These are phyloP conservation scores for Botrytis hyacinthi DNA, from an alignment of 2,329 filamentous ascomycete species.

Conservation along the genomic window DNA sequence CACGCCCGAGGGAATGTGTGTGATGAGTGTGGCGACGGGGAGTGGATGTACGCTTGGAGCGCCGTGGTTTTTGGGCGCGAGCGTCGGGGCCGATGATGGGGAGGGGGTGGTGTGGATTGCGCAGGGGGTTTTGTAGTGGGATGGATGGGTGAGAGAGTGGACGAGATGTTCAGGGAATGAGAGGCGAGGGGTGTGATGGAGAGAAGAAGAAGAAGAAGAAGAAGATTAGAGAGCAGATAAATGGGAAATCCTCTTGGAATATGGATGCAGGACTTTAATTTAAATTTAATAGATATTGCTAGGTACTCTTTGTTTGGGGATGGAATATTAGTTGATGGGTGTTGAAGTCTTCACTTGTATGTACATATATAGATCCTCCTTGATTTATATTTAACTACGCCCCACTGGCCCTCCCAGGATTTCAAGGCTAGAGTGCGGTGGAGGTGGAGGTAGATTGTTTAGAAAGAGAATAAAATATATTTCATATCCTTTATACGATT, in stretches of 20 bases:
- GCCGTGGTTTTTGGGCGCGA: constrained; percentile 12
- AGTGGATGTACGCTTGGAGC: neutral
- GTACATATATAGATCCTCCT: neutral
- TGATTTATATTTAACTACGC: neutral
- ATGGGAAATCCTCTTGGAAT: neutral
- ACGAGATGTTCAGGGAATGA: neutral
- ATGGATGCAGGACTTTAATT: neutral
- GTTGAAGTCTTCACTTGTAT: neutral
- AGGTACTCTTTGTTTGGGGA: neutral
- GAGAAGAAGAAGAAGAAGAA: neutral
- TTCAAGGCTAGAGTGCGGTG: neutral
- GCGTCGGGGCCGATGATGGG: constrained; percentile 7
- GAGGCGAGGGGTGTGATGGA: neutral
- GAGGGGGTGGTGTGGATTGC: constrained; percentile 5
- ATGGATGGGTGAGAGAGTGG: too few relatives aligned
- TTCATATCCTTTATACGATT: rapidly evolving
- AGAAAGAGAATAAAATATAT: neutral
- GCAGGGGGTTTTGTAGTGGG: constrained; percentile 1
- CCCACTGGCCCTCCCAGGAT: neutral
- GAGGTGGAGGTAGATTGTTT: neutral
- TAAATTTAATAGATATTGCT: neutral
- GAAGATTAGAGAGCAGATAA: neutral
- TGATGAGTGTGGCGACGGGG: neutral
- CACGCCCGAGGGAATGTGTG: neutral
- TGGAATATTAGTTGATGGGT: neutral